Evolutionary conservation across 1,284 basidiomycete genomes (phyloP).

Genomic region (Inonotus hispidus): DNA sequence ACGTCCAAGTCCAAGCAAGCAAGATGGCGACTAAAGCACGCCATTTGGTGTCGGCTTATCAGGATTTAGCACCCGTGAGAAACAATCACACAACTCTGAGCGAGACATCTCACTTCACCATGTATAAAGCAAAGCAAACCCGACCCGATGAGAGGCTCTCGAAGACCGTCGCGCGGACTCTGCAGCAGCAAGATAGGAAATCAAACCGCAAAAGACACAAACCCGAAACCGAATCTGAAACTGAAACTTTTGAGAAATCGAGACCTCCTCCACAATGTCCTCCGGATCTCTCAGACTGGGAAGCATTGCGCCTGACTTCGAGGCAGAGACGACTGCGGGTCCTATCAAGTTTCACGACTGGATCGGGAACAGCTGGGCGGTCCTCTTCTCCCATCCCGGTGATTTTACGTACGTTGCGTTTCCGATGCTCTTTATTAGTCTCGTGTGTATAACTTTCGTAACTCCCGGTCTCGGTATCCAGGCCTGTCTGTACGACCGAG

Average conservation of each 20-base stretch:
- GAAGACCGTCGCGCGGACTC: too few species aligned
- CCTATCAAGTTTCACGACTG: slow-evolving; percentile 88
- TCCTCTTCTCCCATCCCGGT: slow-evolving; percentile 18
- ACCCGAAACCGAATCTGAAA: too few species aligned
- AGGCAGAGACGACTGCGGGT: slow-evolving; percentile 78
- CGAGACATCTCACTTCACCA: too few species aligned
- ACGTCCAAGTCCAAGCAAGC: background rate
- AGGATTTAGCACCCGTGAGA: slow-evolving; percentile 14
- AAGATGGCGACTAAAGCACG: slow-evolving; percentile 11
- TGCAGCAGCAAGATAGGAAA: too few species aligned
- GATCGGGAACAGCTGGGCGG: slow-evolving; percentile 85
- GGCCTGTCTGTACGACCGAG: slow-evolving; percentile 90
- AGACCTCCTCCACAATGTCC: slow-evolving; percentile 2
- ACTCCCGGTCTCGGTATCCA: slow-evolving; percentile 72
- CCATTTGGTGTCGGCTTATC: background rate
- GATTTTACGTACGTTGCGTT: slow-evolving; percentile 17
- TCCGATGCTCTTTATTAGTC: background rate
- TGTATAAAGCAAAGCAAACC: too few species aligned
- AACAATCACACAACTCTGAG: slow-evolving; percentile 11
- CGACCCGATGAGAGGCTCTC: too few species aligned
- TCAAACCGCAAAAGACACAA: too few species aligned
- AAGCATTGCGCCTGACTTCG: slow-evolving; percentile 76
- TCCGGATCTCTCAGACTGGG: slow-evolving; percentile 61
- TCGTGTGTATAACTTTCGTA: background rate
- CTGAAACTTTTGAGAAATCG: background rate